Percentiles rank a stretch among this genome's conserved stretches.
phyloP scores from a whole-genome alignment of 495 filamentous ascomycete genomes.

The Hypoxylon lienhwacheense region DNA sequence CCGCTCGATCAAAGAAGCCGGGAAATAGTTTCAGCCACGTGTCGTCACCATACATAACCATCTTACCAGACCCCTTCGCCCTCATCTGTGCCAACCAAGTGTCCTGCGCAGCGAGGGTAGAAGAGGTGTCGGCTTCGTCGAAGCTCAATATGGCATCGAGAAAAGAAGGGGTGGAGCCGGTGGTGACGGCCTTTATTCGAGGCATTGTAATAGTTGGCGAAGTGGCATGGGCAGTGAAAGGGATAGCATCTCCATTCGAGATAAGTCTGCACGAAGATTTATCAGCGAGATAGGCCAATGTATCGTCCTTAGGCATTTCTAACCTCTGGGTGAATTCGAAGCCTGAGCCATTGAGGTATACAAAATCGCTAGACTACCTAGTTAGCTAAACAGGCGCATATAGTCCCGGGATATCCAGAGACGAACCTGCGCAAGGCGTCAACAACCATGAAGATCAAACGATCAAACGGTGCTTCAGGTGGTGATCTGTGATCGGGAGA shows the following conservation, averaged over 20 bases:
- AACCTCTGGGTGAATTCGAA: slow-evolving; percentile 91
- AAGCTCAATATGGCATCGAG: slow-evolving; percentile 96
- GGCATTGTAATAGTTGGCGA: slow-evolving; percentile 99
- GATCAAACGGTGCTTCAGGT: slow-evolving; percentile 74
- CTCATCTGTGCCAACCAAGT: slow-evolving; percentile 94
- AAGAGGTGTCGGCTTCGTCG: slow-evolving; percentile 87
- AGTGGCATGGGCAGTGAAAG: slow-evolving; percentile 94
- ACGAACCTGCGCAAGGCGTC: slow-evolving; percentile 87
- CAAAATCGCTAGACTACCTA: slow-evolving; percentile 75
- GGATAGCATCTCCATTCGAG: slow-evolving; percentile 74
- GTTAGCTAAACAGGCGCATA: slow-evolving; percentile 1
- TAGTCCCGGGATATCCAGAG: background rate
- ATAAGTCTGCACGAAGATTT: slow-evolving; percentile 68
- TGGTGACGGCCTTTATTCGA: slow-evolving; percentile 94
- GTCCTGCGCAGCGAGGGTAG: slow-evolving; percentile 83
- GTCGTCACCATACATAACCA: slow-evolving; percentile 97
- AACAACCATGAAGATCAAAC: slow-evolving; percentile 94
- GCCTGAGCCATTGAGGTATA: slow-evolving; percentile 77
- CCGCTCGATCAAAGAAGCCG: slow-evolving; percentile 75
- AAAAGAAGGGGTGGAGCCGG: slow-evolving; percentile 94
- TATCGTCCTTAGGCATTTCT: slow-evolving; percentile 16
- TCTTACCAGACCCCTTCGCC: slow-evolving; percentile 65
- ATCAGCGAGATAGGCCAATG: slow-evolving; percentile 20
- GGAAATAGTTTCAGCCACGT: slow-evolving; percentile 98
- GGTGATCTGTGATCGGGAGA: slow-evolving; percentile 49